Base-by-base conservation (phyloP, 2,329 filamentous ascomycete species). In the Apiospora koreana region DNA sequence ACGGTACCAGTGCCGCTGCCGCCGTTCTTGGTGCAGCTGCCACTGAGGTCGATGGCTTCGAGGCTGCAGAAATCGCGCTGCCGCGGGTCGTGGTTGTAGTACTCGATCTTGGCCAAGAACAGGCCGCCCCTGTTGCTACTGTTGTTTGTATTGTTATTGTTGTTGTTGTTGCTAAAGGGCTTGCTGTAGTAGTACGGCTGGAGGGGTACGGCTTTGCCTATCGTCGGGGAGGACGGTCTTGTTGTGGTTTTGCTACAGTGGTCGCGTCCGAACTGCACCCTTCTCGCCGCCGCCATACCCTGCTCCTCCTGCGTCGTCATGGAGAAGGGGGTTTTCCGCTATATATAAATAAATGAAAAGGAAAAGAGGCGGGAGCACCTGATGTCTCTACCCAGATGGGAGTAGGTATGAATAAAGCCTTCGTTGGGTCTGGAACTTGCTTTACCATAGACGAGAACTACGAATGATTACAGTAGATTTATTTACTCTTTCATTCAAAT, bases 61-160 rank as follows among this genome's bases (percentile, higher is more conserved):
- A 62, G 54, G 21, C 54, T 62, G 54, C 18, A 62, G 31, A 38
- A 62, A 31, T 62, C 54, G 54, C 54, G 54, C 28, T 62, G 31
- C 5, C 54, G 54, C 31, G 54, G 54, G 54, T 62, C 54, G 54
- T 62, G 54, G 54, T 62, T 62, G 31, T 62, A 62, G 54, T 62
- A 62, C 54, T 62, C 54, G 54, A 62, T 62, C 31, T 62, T 62
- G 54, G 54, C 54, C 21, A 62, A 3, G 54, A 62, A 62, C 6
- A 62, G 31, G 31, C 50, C 50, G 54, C 54, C 31, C 18, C 31
- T 58, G 2, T 38, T 62, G 54, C 8, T 62, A 12, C 14, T 54
- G 23, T 16, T 28, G 12, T 16, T 28, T 23, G 12, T 28, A 9
- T 12, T 14, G n/a, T 10, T 54, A 25, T n/a, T n/a, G 28, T 6